Conservation (phyloP, 2,329 filamentous ascomycete genomes). For the Calonectria hongkongensis region DNA sequence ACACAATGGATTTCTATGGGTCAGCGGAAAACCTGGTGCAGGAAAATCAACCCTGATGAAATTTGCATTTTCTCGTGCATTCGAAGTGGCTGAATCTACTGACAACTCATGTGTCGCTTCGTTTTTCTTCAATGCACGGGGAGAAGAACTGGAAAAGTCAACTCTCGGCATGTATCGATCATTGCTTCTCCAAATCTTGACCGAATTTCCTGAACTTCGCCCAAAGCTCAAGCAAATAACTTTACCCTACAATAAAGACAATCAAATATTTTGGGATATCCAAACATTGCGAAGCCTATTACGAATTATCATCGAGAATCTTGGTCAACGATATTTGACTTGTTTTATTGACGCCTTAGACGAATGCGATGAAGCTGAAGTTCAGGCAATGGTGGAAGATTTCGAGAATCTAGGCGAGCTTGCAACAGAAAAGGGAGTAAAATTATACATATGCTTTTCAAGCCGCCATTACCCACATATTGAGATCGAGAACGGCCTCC, state of each 20-base stretch:
- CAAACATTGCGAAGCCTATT: constrained; percentile 23
- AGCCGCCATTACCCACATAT: constrained; percentile 70
- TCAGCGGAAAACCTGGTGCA: constrained; percentile 22
- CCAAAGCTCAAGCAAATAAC: neutral
- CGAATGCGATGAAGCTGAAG: constrained; percentile 66
- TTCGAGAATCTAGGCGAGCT: constrained; percentile 62
- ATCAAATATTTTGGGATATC: neutral
- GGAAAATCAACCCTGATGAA: constrained; percentile 32
- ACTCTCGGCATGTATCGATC: constrained; percentile 25
- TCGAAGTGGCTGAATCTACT: too few relatives aligned
- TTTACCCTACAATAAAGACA: too few relatives aligned
- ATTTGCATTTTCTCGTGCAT: too few relatives aligned
- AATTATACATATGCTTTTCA: constrained; percentile 64
- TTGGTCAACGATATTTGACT: fast-evolving
- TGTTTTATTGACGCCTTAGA: constrained; percentile 67
- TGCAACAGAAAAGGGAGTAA: constrained; percentile 31
- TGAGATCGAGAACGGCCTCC: constrained; percentile 52
- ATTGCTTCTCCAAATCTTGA: neutral
- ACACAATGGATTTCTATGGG: constrained; percentile 30
- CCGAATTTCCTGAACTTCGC: neutral
- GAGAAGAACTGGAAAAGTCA: neutral
- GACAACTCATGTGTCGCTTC: neutral
- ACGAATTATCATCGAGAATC: fast-evolving
- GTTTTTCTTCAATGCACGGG: constrained; percentile 30
- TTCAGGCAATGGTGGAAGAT: constrained; percentile 63